Percentiles rank a stretch among this genome's conserved stretches.
Conservation (phyloP, 1,284 basidiomycete species). For the Apiotrichum sp. region DNA sequence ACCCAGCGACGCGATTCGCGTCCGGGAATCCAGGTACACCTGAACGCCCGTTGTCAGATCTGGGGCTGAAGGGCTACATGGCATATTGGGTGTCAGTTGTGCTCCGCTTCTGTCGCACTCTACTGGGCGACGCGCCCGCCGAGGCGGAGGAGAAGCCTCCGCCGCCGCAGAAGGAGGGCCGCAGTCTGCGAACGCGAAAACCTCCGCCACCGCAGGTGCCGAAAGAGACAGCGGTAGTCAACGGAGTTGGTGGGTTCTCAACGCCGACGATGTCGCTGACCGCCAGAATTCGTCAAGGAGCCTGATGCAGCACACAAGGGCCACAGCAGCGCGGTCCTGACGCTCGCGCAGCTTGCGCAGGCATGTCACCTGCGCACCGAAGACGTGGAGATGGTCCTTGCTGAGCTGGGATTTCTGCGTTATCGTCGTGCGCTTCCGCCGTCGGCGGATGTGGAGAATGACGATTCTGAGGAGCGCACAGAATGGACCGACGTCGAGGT, state of each 20-base stretch:
- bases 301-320: neutral
- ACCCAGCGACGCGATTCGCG: constrained; percentile 36
- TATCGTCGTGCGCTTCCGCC: constrained; percentile 31
- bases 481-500: constrained; percentile 39
- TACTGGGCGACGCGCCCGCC: constrained; percentile 22
- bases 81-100: constrained; percentile 85
- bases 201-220: neutral
- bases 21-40: constrained; percentile 80
- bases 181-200: constrained; percentile 19
- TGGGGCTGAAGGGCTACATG: constrained; percentile 85
- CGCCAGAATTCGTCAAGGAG: constrained; percentile 5
- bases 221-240: constrained; percentile 14
- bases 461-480: constrained; percentile 26
- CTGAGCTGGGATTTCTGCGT: constrained; percentile 73
- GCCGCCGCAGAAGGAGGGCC: constrained; percentile 7
- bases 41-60: constrained; percentile 87
- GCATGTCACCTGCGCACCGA: constrained; percentile 77
- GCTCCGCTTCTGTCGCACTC: constrained; percentile 68
- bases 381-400: constrained; percentile 79
- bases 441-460: constrained; percentile 21
- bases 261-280: constrained; percentile 5
- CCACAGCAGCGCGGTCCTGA: constrained; percentile 55
- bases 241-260: constrained; percentile 20
- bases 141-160: neutral
- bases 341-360: constrained; percentile 63